Conservation (phyloP, 805 yeast genomes). For the Hanseniaspora taiwanica region DNA sequence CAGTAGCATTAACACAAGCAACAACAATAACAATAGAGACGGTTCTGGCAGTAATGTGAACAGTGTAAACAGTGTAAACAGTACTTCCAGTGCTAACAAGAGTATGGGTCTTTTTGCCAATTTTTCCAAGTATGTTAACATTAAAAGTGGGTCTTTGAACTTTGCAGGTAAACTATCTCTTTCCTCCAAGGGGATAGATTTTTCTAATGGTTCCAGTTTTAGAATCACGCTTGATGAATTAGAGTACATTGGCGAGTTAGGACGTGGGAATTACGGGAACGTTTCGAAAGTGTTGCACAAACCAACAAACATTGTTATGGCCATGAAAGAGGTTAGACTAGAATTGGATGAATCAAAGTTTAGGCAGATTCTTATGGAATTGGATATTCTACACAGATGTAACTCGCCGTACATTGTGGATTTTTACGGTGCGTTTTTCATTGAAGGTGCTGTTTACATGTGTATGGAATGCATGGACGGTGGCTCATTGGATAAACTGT, state of each 20-base stretch:
- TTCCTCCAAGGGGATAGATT: conserved; percentile 85
- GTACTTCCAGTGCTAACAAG: not conserved
- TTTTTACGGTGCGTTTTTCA: conserved; percentile 93
- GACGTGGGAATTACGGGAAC: conserved; percentile 93
- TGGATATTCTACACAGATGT: conserved; percentile 87
- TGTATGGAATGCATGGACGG: conserved; percentile 98
- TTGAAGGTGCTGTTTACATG: conserved; percentile 96
- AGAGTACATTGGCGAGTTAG: conserved; percentile 74
- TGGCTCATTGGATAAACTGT: conserved; percentile 80
- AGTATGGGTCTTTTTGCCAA: conserved; percentile 45
- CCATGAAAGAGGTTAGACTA: conserved; percentile 90
- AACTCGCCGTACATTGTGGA: conserved; percentile 85
- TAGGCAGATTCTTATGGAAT: conserved; percentile 89
- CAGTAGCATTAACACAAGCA: no score
- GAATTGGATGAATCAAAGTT: conserved; percentile 91
- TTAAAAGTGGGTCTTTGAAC: conserved; percentile 81
- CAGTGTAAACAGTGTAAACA: no score
- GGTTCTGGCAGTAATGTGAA: no score
- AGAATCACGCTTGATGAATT: conserved; percentile 75
- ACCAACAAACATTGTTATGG: conserved; percentile 88
- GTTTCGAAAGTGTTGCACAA: conserved; percentile 86
- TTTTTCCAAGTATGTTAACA: conserved; percentile 79
- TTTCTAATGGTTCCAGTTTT: conserved; percentile 77
- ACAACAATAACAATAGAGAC: not conserved
- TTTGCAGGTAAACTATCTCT: conserved; percentile 89